Conservation (phyloP, 108 stramenopile species). For the Nitzschia inconspicua region DNA sequence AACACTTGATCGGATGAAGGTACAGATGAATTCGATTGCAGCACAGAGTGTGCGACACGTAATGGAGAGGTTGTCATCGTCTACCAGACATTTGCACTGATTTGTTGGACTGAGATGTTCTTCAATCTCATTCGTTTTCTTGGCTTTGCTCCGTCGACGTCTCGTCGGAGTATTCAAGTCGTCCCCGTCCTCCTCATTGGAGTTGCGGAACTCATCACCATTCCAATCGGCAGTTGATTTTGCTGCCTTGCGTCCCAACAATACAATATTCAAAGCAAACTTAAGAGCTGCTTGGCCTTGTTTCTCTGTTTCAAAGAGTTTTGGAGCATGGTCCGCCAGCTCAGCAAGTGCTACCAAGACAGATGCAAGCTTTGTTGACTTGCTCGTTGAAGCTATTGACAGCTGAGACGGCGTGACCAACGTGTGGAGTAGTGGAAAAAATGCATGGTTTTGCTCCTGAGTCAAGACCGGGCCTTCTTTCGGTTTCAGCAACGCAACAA, state of each 20-base stretch:
- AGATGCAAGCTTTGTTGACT: slow-evolving; percentile 50
- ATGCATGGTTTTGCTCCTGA: slow-evolving; percentile 23
- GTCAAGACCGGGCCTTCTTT: slow-evolving; percentile 7
- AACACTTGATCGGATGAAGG: slow-evolving; percentile 60
- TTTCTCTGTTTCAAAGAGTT: slow-evolving; percentile 42
- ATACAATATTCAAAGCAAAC: slow-evolving; percentile 60
- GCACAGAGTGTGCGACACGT: slow-evolving; percentile 57
- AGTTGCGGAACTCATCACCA: slow-evolving; percentile 31
- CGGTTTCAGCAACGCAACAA: slow-evolving; percentile 51
- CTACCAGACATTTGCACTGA: slow-evolving; percentile 12
- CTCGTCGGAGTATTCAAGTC: slow-evolving; percentile 21
- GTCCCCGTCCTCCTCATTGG: slow-evolving; percentile 27
- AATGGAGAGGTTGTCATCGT: slow-evolving; percentile 45
- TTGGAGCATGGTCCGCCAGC: slow-evolving; percentile 63
- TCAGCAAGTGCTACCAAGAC: slow-evolving; percentile 65
- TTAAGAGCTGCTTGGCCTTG: slow-evolving; percentile 53
- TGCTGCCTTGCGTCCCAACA: slow-evolving; percentile 37
- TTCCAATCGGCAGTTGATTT: slow-evolving; percentile 27
- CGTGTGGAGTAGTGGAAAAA: slow-evolving; percentile 50
- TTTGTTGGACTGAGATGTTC: slow-evolving; percentile 10
- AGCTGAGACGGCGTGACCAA: slow-evolving; percentile 59
- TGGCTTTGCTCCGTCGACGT: slow-evolving; percentile 7
- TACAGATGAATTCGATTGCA: slow-evolving; percentile 71
- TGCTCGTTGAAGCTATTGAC: slow-evolving; percentile 30
- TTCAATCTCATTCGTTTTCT: background rate